Evolutionary conservation across 495 filamentous ascomycete genomes (phyloP).

Genomic region (Penicillium subrubescens): DNA sequence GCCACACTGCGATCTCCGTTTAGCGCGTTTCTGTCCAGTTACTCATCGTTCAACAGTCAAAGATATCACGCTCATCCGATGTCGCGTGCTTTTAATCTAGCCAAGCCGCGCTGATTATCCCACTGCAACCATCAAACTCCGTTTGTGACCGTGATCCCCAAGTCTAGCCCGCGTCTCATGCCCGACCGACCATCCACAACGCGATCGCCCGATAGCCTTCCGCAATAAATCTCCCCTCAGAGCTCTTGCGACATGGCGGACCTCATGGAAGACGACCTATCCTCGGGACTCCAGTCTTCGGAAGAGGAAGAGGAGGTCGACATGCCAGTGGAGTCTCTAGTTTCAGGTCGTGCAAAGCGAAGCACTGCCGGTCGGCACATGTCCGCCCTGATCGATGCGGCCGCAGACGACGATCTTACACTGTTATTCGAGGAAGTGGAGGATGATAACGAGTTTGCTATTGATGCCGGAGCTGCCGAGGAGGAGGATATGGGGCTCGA

Average conservation of each 20-base stretch:
- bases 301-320: slow-evolving; percentile 39
- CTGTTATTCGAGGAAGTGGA: slow-evolving; percentile 85
- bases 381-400: slow-evolving; percentile 74
- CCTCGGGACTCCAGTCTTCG: slow-evolving; percentile 33
- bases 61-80: background rate
- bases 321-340: slow-evolving; percentile 68
- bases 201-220: slow-evolving; percentile 1
- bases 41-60: background rate
- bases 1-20: slow-evolving; percentile 5
- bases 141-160: background rate
- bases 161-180: slow-evolving; percentile 12
- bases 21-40: background rate
- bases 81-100: background rate
- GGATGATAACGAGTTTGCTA: slow-evolving; percentile 78
- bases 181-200: background rate
- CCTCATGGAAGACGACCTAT: slow-evolving; percentile 35
- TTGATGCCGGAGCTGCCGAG: slow-evolving; percentile 66
- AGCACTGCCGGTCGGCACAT: slow-evolving; percentile 86
- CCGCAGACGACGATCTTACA: slow-evolving; percentile 76
- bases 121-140: background rate
- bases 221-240: background rate
- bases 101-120: background rate
- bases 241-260: slow-evolving; percentile 21
- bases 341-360: slow-evolving; percentile 75
- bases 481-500: slow-evolving; percentile 79